phyloP scores from a whole-genome alignment of 2,329 filamentous ascomycete species.

The Hymenoscyphus occultus region DNA sequence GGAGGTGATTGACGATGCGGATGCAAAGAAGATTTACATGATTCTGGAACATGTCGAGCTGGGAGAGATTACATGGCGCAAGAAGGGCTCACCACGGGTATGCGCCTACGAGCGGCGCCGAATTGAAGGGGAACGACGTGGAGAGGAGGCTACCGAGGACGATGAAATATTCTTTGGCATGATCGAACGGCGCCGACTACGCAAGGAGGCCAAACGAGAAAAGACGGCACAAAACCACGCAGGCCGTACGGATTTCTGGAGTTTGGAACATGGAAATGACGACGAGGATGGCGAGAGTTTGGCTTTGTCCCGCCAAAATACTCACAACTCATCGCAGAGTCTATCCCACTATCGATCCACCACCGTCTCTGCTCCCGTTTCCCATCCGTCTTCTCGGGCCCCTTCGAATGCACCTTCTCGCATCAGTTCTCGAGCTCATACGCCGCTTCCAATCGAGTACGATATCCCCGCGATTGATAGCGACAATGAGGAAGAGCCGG shows the following conservation, averaged over 20 bases:
- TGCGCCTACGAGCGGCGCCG: slow-evolving; percentile 78
- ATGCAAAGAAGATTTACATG: slow-evolving; percentile 96
- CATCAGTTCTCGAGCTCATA: slow-evolving; percentile 34
- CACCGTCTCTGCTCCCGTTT: slow-evolving; percentile 31
- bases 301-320: slow-evolving; percentile 31
- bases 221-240: slow-evolving; percentile 50
- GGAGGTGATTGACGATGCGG: slow-evolving; percentile 96
- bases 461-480: slow-evolving; percentile 39
- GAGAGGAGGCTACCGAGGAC: slow-evolving; percentile 52
- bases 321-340: slow-evolving; percentile 30
- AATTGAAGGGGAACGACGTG: slow-evolving; percentile 68
- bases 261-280: slow-evolving; percentile 72
- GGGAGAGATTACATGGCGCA: slow-evolving; percentile 92
- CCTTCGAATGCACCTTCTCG: slow-evolving; percentile 32
- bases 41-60: slow-evolving; percentile 93
- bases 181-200: slow-evolving; percentile 55
- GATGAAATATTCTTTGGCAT: slow-evolving; percentile 57
- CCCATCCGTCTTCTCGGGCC: slow-evolving; percentile 29
- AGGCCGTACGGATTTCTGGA: slow-evolving; percentile 68
- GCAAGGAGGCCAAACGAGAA: slow-evolving; percentile 57
- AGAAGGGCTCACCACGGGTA: slow-evolving; percentile 80
- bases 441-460: slow-evolving; percentile 38
- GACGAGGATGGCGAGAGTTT: slow-evolving; percentile 42
- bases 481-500: slow-evolving; percentile 55
- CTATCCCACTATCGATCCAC: slow-evolving; percentile 24